Evolutionary conservation across 2,329 filamentous ascomycete species (phyloP).

Genomic region (Aspergillus nomiae): DNA sequence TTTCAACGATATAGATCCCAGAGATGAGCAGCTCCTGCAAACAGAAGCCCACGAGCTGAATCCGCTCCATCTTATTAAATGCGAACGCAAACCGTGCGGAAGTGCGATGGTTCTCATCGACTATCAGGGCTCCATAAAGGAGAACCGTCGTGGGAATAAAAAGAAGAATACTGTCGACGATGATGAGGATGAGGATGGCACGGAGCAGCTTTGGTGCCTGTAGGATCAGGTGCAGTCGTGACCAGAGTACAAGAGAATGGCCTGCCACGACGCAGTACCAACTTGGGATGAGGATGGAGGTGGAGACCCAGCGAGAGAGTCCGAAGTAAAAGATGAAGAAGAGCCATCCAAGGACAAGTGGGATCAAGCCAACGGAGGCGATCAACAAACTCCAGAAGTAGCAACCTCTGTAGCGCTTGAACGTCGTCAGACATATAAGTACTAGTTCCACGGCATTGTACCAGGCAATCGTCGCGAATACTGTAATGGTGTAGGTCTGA

Average conservation of each 20-base stretch:
- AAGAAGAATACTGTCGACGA: constrained; percentile 40
- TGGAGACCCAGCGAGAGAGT: constrained; percentile 29
- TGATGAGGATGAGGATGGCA: constrained; percentile 43
- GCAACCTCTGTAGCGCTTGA: constrained; percentile 42
- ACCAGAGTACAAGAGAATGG: constrained; percentile 49
- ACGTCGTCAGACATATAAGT: constrained; percentile 45
- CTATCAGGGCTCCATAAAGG: constrained; percentile 34
- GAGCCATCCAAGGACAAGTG: constrained; percentile 43
- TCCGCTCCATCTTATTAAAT: constrained; percentile 48
- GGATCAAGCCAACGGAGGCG: constrained; percentile 39
- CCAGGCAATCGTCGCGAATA: constrained; percentile 45
- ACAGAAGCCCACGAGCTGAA: constrained; percentile 56
- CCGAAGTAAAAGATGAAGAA: constrained; percentile 40
- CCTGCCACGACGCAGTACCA: constrained; percentile 47
- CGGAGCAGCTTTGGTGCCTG: constrained; percentile 32
- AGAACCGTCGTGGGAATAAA: constrained; percentile 44
- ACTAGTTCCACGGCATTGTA: constrained; percentile 50
- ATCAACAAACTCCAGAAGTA: constrained; percentile 50
- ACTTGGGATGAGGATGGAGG: constrained; percentile 39
- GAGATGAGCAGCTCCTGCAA: constrained; percentile 55
- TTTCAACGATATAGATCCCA: constrained; percentile 52
- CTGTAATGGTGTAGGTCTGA: constrained; percentile 29
- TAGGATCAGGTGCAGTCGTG: constrained; percentile 46
- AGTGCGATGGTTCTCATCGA: not conserved
- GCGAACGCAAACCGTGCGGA: constrained; percentile 11